A percentile compares a stretch with the other conserved stretches of the same genome.
phyloP scores from a whole-genome alignment of 768 basidiomycete species.

The Tricholoma flavovirens region DNA sequence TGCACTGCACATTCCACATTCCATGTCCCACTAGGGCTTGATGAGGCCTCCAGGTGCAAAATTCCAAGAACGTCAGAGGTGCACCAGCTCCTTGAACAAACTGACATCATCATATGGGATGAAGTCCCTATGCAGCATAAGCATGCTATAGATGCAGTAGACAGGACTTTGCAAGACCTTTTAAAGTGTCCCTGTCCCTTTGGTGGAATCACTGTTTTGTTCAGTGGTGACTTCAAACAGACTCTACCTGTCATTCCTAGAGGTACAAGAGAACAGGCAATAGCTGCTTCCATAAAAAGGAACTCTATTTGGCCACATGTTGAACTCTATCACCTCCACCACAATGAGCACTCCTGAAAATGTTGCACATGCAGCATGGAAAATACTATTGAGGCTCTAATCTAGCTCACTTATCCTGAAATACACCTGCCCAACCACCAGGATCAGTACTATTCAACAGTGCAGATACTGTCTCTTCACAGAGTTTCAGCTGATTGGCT shows the following conservation, averaged over 20 bases:
- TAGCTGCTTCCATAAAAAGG: not conserved
- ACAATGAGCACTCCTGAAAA: not conserved
- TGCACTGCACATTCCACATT: slow-evolving; percentile 43
- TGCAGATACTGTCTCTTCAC: no score
- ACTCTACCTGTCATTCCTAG: not conserved
- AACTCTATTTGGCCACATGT: not conserved
- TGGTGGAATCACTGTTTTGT: slow-evolving; percentile 40
- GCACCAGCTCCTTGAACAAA: slow-evolving; percentile 27
- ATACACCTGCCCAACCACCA: no score
- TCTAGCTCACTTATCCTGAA: no score
- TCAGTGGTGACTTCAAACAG: slow-evolving; percentile 31
- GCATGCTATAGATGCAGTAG: slow-evolving; percentile 32
- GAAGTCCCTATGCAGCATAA: slow-evolving; percentile 36
- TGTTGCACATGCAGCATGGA: no score
- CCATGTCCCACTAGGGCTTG: slow-evolving; percentile 35
- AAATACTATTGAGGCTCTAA: no score
- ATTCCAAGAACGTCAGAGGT: slow-evolving; percentile 23
- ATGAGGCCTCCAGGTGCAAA: slow-evolving; percentile 21
- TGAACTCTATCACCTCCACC: not conserved
- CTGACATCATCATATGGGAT: slow-evolving; percentile 40
- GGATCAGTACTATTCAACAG: no score
- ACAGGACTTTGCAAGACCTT: slow-evolving; percentile 32
- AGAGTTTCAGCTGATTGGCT: no score
- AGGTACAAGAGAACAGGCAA: not conserved
- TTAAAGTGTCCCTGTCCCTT: slow-evolving; percentile 24